phyloP scores from a whole-genome alignment of 345 rosid genomes.

The Isatis tinctoria region DNA sequence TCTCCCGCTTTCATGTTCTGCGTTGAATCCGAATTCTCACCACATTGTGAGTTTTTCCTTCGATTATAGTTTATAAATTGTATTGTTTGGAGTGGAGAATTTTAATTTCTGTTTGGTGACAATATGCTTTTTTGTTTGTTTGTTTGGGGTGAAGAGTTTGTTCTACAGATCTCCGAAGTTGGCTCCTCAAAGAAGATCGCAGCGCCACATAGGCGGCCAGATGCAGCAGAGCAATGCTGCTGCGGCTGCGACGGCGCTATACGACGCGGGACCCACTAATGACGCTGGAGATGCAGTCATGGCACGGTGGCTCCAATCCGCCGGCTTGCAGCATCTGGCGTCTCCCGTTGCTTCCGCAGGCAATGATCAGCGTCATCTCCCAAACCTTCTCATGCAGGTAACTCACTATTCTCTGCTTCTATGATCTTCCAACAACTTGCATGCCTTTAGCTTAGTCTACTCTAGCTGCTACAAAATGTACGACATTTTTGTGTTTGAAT shows the following conservation, averaged over 20 bases:
- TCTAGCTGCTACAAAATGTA: background rate
- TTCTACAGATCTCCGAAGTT: constrained; percentile 74
- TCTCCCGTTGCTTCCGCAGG: constrained; percentile 85
- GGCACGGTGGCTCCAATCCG: constrained; percentile 99
- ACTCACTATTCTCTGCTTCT: constrained; percentile 21
- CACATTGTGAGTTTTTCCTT: constrained; percentile 48
- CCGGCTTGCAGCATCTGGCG: constrained; percentile 99
- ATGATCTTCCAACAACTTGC: constrained; percentile 38
- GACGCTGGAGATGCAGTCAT: constrained; percentile 98
- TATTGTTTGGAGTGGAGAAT: background rate
- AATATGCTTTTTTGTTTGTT: background rate
- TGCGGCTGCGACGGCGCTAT: constrained; percentile 79
- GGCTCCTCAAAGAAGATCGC: constrained; percentile 99
- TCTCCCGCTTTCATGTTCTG: constrained; percentile 45
- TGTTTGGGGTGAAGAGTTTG: constrained; percentile 42
- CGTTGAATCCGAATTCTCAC: constrained; percentile 50
- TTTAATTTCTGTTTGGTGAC: background rate
- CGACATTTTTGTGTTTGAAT: background rate
- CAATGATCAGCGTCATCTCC: constrained; percentile 81
- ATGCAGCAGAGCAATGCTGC: constrained; percentile 94
- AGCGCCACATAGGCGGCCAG: constrained; percentile 99
- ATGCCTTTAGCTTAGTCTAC: background rate
- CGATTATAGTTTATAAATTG: background rate
- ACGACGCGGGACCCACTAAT: constrained; percentile 58
- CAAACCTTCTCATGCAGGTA: constrained; percentile 94